These are phyloP conservation scores for Quercus robur DNA, from an alignment of 306 rosid genomes.

Conservation along the genomic window DNA sequence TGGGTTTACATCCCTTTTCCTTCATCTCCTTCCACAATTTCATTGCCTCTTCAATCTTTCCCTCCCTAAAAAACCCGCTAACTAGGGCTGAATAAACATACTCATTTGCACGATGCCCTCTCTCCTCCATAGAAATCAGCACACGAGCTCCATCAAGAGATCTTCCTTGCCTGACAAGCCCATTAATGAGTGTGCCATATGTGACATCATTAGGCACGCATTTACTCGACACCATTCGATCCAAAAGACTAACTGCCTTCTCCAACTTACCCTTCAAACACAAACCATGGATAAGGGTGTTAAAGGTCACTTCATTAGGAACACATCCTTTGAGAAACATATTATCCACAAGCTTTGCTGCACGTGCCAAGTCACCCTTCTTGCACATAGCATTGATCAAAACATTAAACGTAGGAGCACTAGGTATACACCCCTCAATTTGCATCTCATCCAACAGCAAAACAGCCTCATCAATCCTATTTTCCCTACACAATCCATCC, in stretches of 20 bases:
- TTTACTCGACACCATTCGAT: slow-evolving; percentile 59
- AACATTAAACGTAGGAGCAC: slow-evolving; percentile 63
- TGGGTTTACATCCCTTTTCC: slow-evolving; percentile 64
- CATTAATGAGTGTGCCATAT: slow-evolving; percentile 77
- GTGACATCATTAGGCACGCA: slow-evolving; percentile 86
- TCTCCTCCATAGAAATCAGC: slow-evolving; percentile 66
- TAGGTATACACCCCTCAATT: slow-evolving; percentile 69
- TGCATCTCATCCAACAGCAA: slow-evolving; percentile 92
- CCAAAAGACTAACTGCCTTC: slow-evolving; percentile 72
- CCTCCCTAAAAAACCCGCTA: slow-evolving; percentile 85
- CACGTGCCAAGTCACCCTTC: slow-evolving; percentile 77
- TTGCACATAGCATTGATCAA: slow-evolving; percentile 80
- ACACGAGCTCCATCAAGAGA: slow-evolving; percentile 58
- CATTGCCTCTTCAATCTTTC: slow-evolving; percentile 63
- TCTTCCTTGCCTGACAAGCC: slow-evolving; percentile 81
- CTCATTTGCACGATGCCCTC: slow-evolving; percentile 69
- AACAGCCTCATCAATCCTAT: slow-evolving; percentile 77
- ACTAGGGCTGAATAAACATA: slow-evolving; percentile 73
- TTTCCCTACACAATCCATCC: slow-evolving; percentile 82
- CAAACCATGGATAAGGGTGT: slow-evolving; percentile 75
- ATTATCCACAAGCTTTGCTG: slow-evolving; percentile 78
- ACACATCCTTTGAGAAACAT: slow-evolving; percentile 90
- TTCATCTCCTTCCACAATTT: slow-evolving; percentile 72
- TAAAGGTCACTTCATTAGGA: slow-evolving; percentile 84
- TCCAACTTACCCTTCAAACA: slow-evolving; percentile 87